phyloP scores from a whole-genome alignment of 139 green algal genomes.

The Yamagishiella unicocca region DNA sequence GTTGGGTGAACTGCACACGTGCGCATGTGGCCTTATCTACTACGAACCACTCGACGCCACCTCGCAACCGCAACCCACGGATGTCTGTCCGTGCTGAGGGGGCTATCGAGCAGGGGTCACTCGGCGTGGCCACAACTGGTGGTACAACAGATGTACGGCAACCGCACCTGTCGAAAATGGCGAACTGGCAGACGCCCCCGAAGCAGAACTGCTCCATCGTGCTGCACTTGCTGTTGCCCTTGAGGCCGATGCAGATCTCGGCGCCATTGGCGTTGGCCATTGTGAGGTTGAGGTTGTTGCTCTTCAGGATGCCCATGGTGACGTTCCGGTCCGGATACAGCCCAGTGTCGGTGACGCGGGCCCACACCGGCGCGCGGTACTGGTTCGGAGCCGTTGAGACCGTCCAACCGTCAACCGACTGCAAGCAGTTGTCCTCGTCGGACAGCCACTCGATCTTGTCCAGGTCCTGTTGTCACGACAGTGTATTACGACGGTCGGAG shows the following conservation, averaged over 20 bases:
- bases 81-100: no score
- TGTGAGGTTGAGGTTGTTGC: not conserved
- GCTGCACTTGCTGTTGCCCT: not conserved
- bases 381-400: conserved; percentile 15
- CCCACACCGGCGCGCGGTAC: not conserved
- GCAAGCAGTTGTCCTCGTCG: not conserved
- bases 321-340: not conserved
- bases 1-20: no score
- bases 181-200: conserved; percentile 24
- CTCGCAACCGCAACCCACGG: no score
- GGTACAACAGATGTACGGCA: no score
- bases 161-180: conserved; percentile 29
- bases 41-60: no score
- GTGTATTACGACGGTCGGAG: no score
- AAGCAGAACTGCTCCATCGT: conserved; percentile 33
- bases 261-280: not conserved
- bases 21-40: no score
- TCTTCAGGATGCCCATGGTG: conserved; percentile 3
- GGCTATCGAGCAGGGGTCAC: no score
- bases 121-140: no score
- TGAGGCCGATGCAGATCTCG: conserved; percentile 36
- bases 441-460: conserved; percentile 39
- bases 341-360: not conserved
- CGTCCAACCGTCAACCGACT: conserved; percentile 9
- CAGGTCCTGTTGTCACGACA: conserved; percentile 35